phyloP scores from a whole-genome alignment of 169 alveolate species.

The Plasmodium billcollinsi region DNA sequence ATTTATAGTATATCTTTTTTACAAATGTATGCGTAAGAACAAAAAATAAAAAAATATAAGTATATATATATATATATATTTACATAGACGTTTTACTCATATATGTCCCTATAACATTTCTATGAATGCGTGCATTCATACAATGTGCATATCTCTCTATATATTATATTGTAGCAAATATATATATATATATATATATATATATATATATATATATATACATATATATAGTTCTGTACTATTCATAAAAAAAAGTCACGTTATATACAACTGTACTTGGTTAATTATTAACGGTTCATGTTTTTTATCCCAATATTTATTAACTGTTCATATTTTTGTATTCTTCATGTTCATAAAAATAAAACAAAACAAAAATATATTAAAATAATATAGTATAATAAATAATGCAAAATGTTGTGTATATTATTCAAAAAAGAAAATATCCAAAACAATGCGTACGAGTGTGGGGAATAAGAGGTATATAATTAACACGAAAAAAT shows the following conservation, averaged over 20 bases:
- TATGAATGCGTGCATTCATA: no score
- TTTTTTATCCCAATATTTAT: not conserved
- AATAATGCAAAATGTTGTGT: no score
- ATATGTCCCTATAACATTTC: no score
- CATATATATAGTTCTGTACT: slow-evolving; percentile 23
- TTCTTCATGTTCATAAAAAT: slow-evolving; percentile 29
- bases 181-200: slow-evolving; percentile 12
- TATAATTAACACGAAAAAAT: no score
- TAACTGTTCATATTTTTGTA: slow-evolving; percentile 1
- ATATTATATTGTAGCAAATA: not conserved
- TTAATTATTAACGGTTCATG: slow-evolving; percentile 23
- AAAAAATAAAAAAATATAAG: no score
- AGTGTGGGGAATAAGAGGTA: no score
- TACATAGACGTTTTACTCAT: not conserved
- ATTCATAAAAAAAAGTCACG: slow-evolving; percentile 52
- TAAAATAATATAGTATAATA: no score
- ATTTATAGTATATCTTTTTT: no score
- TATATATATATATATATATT: not conserved
- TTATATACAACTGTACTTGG: slow-evolving; percentile 13
- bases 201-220: slow-evolving; percentile 6
- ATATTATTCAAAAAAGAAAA: no score
- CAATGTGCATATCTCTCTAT: no score
- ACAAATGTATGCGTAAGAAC: no score
- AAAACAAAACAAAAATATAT: slow-evolving; percentile 10
- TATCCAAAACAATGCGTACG: no score